Base-by-base conservation (phyloP, 495 filamentous ascomycete genomes). In the Penicillium crystallinum region DNA sequence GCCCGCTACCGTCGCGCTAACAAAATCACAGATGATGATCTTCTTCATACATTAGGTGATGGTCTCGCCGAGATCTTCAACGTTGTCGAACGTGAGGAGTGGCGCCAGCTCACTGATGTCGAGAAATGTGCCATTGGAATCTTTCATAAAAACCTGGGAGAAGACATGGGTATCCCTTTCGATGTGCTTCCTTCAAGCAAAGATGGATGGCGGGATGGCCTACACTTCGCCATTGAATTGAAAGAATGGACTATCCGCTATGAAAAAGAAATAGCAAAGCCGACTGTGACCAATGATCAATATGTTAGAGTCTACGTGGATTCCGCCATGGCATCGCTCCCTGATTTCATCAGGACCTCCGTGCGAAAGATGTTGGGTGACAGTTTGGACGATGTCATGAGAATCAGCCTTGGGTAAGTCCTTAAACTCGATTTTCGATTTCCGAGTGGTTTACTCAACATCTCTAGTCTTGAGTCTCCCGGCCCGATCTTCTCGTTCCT, bases 201-300 rank as follows among this genome's bases (percentile, higher is more conserved):
- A 19, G 61, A 39, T 9, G 67, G 68, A 0, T 83, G 79, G 79
- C 57, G 34, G 8, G 77, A 84, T 64, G 80, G 80, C 6, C 52
- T 79, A 52, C 73, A 82, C 18, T 83, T 79, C 59, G 66, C 73
- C 6, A 64, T 73, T 6, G 77, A 83, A 38, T 53, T 83, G 40
- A 55, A 52, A 1, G 57, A 66, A 22, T 84, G 78, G 79, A 73
- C 76, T 1, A 55, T 66, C 23, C 22, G 49, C 5, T 82, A 83
- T 57, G 78, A 82, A 55, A 62, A 59, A 30, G 43, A 50, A 34
- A 57, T 62, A 4, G 64, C 60, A 1, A 58, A 51, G 15, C 64
- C 68, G 2, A 64, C 58, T 0, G 35, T 48, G 2, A 61, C 65
- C 9, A 61, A 57, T 37, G 58, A 68, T 23, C 61, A 66, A 56